These are phyloP conservation scores for Schizochytrium sp. DNA, from an alignment of 108 stramenopile genomes.

Conservation along the genomic window DNA sequence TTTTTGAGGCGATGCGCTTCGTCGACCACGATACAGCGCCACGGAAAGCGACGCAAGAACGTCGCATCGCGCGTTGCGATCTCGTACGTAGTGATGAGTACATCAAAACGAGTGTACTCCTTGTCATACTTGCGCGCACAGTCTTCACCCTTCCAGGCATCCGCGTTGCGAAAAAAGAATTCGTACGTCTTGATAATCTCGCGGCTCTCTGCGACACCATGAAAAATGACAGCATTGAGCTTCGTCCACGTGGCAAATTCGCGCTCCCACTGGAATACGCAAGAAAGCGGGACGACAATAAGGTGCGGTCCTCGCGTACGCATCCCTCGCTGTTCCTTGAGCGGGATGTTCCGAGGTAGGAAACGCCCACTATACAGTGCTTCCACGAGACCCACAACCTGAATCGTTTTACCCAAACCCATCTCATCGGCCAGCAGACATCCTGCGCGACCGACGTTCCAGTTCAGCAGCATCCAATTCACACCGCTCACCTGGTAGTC, in stretches of 20 bases:
- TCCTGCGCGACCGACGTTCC: slow-evolving; percentile 67
- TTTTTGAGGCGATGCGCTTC: slow-evolving; percentile 89
- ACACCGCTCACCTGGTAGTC: slow-evolving; percentile 92
- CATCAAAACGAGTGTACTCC: slow-evolving; percentile 75
- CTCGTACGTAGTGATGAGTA: slow-evolving; percentile 93
- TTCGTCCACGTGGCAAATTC: slow-evolving; percentile 82
- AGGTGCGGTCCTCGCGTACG: slow-evolving; percentile 73
- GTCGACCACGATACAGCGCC: slow-evolving; percentile 78
- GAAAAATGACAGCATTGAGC: slow-evolving; percentile 82
- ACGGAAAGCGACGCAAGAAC: slow-evolving; percentile 66
- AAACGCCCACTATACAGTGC: slow-evolving; percentile 8
- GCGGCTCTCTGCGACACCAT: slow-evolving; percentile 77
- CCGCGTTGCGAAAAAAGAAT: slow-evolving; percentile 63
- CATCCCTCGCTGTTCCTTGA: neutral
- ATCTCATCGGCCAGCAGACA: slow-evolving; percentile 91
- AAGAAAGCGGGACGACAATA: slow-evolving; percentile 76
- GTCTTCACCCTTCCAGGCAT: slow-evolving; percentile 15
- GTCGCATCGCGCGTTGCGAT: slow-evolving; percentile 70
- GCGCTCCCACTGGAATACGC: slow-evolving; percentile 83
- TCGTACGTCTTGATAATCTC: slow-evolving; percentile 73
- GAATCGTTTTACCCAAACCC: slow-evolving; percentile 68
- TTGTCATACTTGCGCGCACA: slow-evolving; percentile 23
- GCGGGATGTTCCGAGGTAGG: neutral
- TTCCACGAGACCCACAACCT: slow-evolving; percentile 41
- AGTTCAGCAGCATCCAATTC: slow-evolving; percentile 88